phyloP scores from a whole-genome alignment of 306 rosid species.

The Vigna reflexopilosa region DNA sequence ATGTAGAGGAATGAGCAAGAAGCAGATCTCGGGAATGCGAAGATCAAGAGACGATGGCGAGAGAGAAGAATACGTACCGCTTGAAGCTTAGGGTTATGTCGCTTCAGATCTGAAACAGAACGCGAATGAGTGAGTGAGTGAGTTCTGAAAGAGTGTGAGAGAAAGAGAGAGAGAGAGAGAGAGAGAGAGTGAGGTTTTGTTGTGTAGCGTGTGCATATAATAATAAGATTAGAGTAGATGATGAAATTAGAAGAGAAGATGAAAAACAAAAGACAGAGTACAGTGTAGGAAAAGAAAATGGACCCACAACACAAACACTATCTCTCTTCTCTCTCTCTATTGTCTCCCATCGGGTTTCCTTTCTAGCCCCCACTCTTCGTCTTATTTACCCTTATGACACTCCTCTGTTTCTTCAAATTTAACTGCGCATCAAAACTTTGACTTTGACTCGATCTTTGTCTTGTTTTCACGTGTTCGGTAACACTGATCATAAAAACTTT shows the following conservation, averaged over 20 bases:
- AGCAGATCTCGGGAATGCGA: conserved; percentile 20
- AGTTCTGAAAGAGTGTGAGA: conserved; percentile 24
- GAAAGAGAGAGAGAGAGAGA: background rate
- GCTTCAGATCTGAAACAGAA: conserved; percentile 45
- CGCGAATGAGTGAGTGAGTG: background rate
- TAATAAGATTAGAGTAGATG: background rate
- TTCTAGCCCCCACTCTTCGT: background rate
- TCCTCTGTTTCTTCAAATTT: background rate
- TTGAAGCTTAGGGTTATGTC: conserved; percentile 33
- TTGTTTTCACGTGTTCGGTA: background rate
- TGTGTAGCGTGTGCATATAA: background rate
- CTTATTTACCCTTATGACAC: conserved; percentile 33
- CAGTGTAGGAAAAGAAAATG: conserved; percentile 18
- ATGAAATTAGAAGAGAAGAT: conserved; percentile 17
- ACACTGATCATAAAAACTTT: too few species aligned
- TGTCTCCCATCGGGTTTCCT: background rate
- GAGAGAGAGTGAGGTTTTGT: background rate
- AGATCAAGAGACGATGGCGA: background rate
- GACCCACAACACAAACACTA: conserved; percentile 18
- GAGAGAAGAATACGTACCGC: conserved; percentile 32
- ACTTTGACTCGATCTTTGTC: background rate
- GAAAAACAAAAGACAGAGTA: conserved; percentile 16
- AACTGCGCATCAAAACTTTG: background rate
- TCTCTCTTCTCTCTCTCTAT: background rate
- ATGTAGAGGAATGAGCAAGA: background rate